Evolutionary conservation across 352 stramenopile genomes (phyloP), one percentile per base, ranked within the genome.

Genomic region (Phytopythium sindhum): DNA sequence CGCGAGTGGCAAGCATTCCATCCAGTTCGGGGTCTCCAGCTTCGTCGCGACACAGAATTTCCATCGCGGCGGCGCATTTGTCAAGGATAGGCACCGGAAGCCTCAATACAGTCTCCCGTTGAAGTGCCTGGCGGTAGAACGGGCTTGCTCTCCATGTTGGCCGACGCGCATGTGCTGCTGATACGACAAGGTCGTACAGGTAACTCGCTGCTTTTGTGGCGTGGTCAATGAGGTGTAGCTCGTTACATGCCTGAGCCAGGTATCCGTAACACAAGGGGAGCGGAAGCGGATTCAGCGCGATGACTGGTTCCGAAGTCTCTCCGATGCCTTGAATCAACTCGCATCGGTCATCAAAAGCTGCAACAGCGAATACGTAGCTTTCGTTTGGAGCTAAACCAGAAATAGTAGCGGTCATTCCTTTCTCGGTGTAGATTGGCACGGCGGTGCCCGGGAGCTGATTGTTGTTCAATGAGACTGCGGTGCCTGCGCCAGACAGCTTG

Each of bases 281-380:
- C 14, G 84, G 69, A 6, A 96, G 57, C 2, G 86, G 82, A 45
- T 94, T 90, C 1, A 93, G 62, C 3, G 88, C 74, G 1, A 88
- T 72, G 10, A 95, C 77, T 1, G 82, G 73, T 14, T 72, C 63
- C 1, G 81, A 87, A 0, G 82, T 93, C 21, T 81, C 75, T 0
- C 87, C 87, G 41, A 95, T 90, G 5, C 66, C 72, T 48, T 88
- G 61, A 24, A 96, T 89, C 11, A 91, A 33, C 4, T 91, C 69
- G 21, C 84, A 70, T 0, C 81, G 67, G 4, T 58, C 65, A 51
- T 96, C 87, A 28, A 88, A 96, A 1, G 86, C 87, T 28, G 86
- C 86, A 2, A 88, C 74, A 12, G 88, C 88, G 51, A 96, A 96
- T 17, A 95, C 84, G 59, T 95, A 96, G 57, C 69, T 86, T 37